Base-by-base conservation (phyloP, 805 yeast genomes). In the Zygotorulaspora chibaensis region DNA sequence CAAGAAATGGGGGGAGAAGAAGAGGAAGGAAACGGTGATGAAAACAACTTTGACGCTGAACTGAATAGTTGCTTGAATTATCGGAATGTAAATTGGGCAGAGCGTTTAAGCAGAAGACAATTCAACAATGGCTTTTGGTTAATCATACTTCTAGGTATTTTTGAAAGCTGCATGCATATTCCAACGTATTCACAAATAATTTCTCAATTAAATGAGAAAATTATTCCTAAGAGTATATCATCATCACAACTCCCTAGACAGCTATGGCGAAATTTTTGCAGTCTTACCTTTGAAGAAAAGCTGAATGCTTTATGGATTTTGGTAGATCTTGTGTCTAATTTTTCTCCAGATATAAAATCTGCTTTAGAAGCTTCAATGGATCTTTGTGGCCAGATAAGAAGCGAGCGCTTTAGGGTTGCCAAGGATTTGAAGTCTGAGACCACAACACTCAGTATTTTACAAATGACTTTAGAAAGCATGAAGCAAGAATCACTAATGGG, bases 51-150 rank as follows among this genome's bases (percentile, higher is more conserved):
- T 29, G 61, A 57, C n/a, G 53, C 36, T 12, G 37, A 46, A 7
- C 63, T 69, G 12, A 66, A 71, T 34, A 67, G 66, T 46, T 58
- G 67, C 47, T 39, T 85, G 54, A 78, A 81, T 46, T 76, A 79
- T 62, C 71, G 83, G 44, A 81, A 81, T 35, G 66, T 69, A 0
- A 66, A 81, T 10, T 93, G 98, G 96, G 78, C 81, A 47, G 95
- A 85, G 26, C 71, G 95, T 34, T 71, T 91, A 15, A 75, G 81
- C 11, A 81, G 78, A 45, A 78, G 96, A 44, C 77, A 77, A 51
- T 93, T 86, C 63, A 80, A 75, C 55, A 89, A 87, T 56, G 95
- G 96, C 3, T 80, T 80, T 44, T 91, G 97, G 96, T 83, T 87
- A 55, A 74, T 84, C 34, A 76, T 84, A 35, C 63, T 90, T 35